Evolutionary conservation across 371 early-diverging fungal species (phyloP).

Genomic region (Batkoa obscura): DNA sequence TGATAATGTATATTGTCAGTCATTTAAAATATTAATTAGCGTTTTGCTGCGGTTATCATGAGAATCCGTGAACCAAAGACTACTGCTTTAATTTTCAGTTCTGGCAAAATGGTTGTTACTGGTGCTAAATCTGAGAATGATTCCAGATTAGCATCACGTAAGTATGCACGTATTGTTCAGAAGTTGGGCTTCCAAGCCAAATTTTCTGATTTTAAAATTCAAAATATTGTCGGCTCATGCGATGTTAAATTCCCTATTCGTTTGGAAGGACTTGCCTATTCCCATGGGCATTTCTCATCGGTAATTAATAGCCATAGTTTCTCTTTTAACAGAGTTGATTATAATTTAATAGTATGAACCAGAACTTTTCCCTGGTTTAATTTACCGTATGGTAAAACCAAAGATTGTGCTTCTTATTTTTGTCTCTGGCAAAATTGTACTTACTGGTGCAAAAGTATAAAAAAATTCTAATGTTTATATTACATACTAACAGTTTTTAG

Average conservation of each 20-base stretch:
- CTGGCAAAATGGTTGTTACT: conserved; percentile 99
- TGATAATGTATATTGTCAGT: neutral
- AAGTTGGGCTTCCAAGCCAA: conserved; percentile 98
- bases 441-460: conserved; percentile 96
- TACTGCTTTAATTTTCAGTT: conserved; percentile 99
- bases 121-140: conserved; percentile 95
- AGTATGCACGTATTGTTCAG: conserved; percentile 99
- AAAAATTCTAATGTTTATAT: neutral
- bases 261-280: conserved; percentile 95
- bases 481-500: conserved; percentile 9
- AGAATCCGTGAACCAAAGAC: conserved; percentile 99
- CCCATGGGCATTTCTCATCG: conserved; percentile 94
- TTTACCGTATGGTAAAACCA: conserved; percentile 99
- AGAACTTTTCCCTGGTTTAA: conserved; percentile 99
- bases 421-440: conserved; percentile 99
- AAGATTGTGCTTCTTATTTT: conserved; percentile 99
- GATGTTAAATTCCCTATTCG: conserved; percentile 99
- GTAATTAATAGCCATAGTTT: conserved; percentile 27
- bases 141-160: conserved; percentile 94
- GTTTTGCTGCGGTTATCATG: conserved; percentile 99
- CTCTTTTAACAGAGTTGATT: neutral
- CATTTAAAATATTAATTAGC: conserved; percentile 28
- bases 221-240: conserved; percentile 99
- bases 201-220: conserved; percentile 99
- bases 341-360: conserved; percentile 82